Evolutionary conservation across 768 basidiomycete species (phyloP), one percentile per base, ranked within the genome.

Genomic region (Phylloporus arenicola): DNA sequence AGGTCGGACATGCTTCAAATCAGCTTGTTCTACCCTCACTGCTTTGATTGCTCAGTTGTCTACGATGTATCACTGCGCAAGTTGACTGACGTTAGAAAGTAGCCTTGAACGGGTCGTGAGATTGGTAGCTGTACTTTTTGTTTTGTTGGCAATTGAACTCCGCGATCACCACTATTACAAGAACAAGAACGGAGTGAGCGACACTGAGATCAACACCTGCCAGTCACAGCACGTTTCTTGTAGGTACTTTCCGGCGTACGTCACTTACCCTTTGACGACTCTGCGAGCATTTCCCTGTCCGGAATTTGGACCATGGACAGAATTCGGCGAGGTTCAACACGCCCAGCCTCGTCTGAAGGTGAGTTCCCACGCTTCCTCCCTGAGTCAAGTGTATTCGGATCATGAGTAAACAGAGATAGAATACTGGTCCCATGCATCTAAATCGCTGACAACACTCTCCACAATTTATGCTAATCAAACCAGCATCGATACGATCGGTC

Each of bases 21-120:
- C 30, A 14, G 29, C 31, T 29, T 41, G 47, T 34, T 48, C 41
- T 27, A 22, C 29, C n/a, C 54, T 41, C 38, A 17, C 24, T 19
- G 12, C 35, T 6, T 47, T 41, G 20, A 13, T 48, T 22, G 33
- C 50, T 19, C 54, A 92, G 88, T 92, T 43, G 89, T 91, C 2
- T 92, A 92, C 60, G 89, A 92, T 64, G 81, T 92, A 14, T 88
- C 88, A 31, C 69, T 92, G 30, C 76, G 89, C 34, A 88, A 82
- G 57, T 71, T 91, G 38, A 42, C 52, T 25, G 40, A 37, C 12
- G 41, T 13, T 44, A 33, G 30, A 41, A 45, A 43, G 43, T 38
- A 49, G 22, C 13, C 4, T 29, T 47, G 51, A 42, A 43, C 43
- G 33, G 30, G 7, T 27, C 20, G 17, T 20, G 27, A 29, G 7